These are phyloP conservation scores for Asterophora parasitica DNA, from an alignment of 768 basidiomycete species.

Conservation along the genomic window DNA sequence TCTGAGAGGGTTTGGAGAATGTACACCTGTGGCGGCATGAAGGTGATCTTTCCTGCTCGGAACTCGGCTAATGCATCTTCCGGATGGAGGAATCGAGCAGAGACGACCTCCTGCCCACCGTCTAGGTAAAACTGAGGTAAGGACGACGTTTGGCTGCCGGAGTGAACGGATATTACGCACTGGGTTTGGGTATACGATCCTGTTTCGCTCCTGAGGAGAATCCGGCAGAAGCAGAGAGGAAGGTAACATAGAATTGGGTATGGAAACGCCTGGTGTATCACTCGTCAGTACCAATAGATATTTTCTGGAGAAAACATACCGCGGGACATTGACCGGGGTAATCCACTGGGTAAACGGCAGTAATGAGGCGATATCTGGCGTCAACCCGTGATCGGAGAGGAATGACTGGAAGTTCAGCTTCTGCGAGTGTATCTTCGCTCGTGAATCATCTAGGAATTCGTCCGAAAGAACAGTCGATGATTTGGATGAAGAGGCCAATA, in stretches of 20 bases:
- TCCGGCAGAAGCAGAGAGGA: slow-evolving; percentile 45
- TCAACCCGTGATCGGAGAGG: slow-evolving; percentile 40
- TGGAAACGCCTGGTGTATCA: slow-evolving; percentile 63
- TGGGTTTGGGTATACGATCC: slow-evolving; percentile 57
- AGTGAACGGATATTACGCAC: slow-evolving; percentile 19
- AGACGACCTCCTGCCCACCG: slow-evolving; percentile 65
- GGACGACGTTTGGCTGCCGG: background rate
- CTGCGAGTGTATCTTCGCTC: slow-evolving; percentile 52
- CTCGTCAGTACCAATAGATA: slow-evolving; percentile 1
- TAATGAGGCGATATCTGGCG: slow-evolving; percentile 40
- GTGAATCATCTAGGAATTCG: slow-evolving; percentile 44
- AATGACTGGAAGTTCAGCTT: slow-evolving; percentile 48
- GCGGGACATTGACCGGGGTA: slow-evolving; percentile 51
- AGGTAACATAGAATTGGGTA: slow-evolving; percentile 65
- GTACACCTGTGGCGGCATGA: slow-evolving; percentile 77
- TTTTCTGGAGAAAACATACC: slow-evolving; percentile 30
- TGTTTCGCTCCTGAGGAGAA: slow-evolving; percentile 52
- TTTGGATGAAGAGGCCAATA: slow-evolving; percentile 44
- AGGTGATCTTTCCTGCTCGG: slow-evolving; percentile 41
- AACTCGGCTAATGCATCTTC: slow-evolving; percentile 48
- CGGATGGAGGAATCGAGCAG: slow-evolving; percentile 63
- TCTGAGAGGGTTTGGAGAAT: slow-evolving; percentile 56
- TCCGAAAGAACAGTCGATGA: slow-evolving; percentile 26
- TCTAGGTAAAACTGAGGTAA: slow-evolving; percentile 28
- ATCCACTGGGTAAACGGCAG: slow-evolving; percentile 76